Evolutionary conservation across 352 stramenopile genomes (phyloP), one percentile per base, ranked within the genome.

Genomic region (Thraustotheca clavata): DNA sequence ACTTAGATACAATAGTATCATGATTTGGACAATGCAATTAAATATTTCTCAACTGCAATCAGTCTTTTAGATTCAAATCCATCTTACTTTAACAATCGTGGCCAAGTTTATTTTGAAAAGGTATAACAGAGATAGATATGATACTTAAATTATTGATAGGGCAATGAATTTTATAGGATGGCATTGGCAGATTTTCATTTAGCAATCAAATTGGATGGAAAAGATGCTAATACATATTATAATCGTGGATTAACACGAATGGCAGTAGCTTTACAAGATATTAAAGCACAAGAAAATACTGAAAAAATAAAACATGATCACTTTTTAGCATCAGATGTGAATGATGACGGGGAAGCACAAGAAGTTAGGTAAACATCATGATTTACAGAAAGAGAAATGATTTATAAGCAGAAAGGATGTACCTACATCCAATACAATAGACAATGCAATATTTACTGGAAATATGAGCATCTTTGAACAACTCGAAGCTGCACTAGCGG

Each of bases 151-250:
- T n/a, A n/a, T n/a, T n/a, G n/a, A n/a, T n/a, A n/a, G 60, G 60
- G 60, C 1, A 38, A 50, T n/a, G 60, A 68, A 22, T 62, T 24
- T 31, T 62, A 57, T 74, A 34, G 79, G 73, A n/a, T 79, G 77
- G 11, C 63, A 75, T 49, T 87, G 27, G 70, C 71, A 4, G 83
- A 92, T 55, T 83, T 92, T 32, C 89, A 89, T 49, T 71, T 72
- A 31, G 77, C 76, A 27, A 83, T 92, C 60, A 76, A 89, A 52
- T 71, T 92, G 18, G 81, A 90, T 35, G 79, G 83, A 22, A 83
- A 77, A 6, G 80, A 90, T 40, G 76, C 81, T 0, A 75, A 89
- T 57, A 73, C 79, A 27, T 90, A 90, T 67, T 90, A 88, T 61
- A 89, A 89, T 32, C 74, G 83, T 11, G 83, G 83, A 1, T 85